These are phyloP conservation scores for Phytophthora aleatoria DNA, from an alignment of 352 stramenopile genomes.

Conservation along the genomic window DNA sequence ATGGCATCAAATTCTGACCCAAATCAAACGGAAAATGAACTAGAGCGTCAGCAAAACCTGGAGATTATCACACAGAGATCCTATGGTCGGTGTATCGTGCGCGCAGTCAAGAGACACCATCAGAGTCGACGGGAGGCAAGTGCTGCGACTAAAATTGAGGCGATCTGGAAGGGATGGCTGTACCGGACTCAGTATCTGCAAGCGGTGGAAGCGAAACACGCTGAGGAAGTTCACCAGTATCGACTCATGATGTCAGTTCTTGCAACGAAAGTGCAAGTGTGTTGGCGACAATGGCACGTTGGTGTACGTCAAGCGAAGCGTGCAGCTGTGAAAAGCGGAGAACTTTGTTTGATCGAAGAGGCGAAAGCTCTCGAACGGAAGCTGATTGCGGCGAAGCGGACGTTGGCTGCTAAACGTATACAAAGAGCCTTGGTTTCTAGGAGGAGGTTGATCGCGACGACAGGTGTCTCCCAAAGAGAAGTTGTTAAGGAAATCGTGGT, in stretches of 20 bases:
- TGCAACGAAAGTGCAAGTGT: constrained; percentile 37
- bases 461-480: constrained; percentile 8
- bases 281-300: constrained; percentile 39
- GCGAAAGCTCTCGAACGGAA: constrained; percentile 28
- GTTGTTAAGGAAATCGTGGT: background rate
- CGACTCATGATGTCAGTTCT: constrained; percentile 33
- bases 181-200: constrained; percentile 25
- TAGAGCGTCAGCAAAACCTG: constrained; percentile 14
- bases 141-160: constrained; percentile 35
- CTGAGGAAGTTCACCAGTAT: constrained; percentile 31
- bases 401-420: constrained; percentile 27
- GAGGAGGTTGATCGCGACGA: constrained; percentile 8
- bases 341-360: constrained; percentile 42
- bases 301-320: constrained; percentile 32
- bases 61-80: constrained; percentile 21
- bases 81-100: constrained; percentile 15
- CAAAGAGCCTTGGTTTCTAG: constrained; percentile 23
- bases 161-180: constrained; percentile 30
- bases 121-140: constrained; percentile 9
- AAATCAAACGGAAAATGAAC: constrained; percentile 2
- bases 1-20: background rate
- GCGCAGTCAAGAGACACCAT: constrained; percentile 22
- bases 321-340: constrained; percentile 35
- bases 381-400: constrained; percentile 10
- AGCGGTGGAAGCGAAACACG: constrained; percentile 21